These are phyloP conservation scores for Tetrapisispora taiwanensis DNA, from an alignment of 805 yeast species.

Conservation along the genomic window DNA sequence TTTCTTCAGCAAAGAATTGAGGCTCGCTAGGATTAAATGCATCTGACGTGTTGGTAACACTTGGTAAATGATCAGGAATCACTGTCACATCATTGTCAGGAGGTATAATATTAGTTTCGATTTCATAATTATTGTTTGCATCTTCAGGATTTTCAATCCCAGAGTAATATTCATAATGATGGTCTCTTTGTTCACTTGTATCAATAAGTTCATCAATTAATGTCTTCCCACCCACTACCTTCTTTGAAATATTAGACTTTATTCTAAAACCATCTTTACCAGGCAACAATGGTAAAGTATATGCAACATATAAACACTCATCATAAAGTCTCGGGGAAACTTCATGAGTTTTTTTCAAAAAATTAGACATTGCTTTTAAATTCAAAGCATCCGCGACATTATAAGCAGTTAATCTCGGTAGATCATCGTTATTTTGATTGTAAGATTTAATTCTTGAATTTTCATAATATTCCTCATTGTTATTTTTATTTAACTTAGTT, in stretches of 20 bases:
- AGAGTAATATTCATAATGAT: conserved; percentile 82
- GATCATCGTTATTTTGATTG: conserved; percentile 28
- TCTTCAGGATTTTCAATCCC: conserved; percentile 57
- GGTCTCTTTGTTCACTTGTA: conserved; percentile 77
- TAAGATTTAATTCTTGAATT: background rate
- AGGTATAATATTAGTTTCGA: conserved; percentile 21
- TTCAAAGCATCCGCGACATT: conserved; percentile 77
- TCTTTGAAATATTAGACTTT: conserved; percentile 46
- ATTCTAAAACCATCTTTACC: conserved; percentile 73
- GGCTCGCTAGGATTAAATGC: conserved; percentile 92
- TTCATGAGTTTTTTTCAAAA: conserved; percentile 59
- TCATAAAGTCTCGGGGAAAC: conserved; percentile 83
- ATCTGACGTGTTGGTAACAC: conserved; percentile 30
- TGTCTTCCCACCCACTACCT: conserved; percentile 32
- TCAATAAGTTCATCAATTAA: conserved; percentile 70
- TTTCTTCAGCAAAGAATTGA: conserved; percentile 60
- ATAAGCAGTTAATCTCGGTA: conserved; percentile 86
- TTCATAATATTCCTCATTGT: background rate
- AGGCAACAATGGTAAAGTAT: conserved; percentile 74
- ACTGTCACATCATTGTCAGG: conserved; percentile 13
- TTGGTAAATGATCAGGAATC: conserved; percentile 23
- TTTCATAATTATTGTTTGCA: conserved; percentile 35
- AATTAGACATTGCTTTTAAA: conserved; percentile 50
- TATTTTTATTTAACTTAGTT: background rate
- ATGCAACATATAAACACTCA: conserved; percentile 88